These are phyloP conservation scores for Phytophthora niederhauseri DNA, from an alignment of 352 stramenopile species.

Conservation along the genomic window DNA sequence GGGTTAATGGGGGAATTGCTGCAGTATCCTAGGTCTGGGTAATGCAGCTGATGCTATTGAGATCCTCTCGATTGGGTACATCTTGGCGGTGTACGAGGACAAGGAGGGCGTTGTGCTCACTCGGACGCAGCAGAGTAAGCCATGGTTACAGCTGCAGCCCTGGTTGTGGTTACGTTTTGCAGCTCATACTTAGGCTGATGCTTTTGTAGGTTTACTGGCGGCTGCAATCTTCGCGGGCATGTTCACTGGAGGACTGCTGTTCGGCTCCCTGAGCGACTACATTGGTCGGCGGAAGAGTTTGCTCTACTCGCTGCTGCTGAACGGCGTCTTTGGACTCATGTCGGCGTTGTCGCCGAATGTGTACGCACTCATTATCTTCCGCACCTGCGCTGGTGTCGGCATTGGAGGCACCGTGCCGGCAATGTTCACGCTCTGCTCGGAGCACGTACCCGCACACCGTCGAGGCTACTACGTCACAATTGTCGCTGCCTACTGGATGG, in stretches of 20 bases:
- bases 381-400: conserved; percentile 70
- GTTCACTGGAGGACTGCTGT: conserved; percentile 86
- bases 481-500: conserved; percentile 92
- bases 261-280: conserved; percentile 75
- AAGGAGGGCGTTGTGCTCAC: conserved; percentile 63
- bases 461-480: conserved; percentile 88
- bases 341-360: conserved; percentile 75
- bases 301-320: conserved; percentile 81
- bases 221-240: conserved; percentile 92
- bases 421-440: conserved; percentile 88
- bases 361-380: conserved; percentile 65
- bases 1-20: neutral
- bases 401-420: conserved; percentile 81
- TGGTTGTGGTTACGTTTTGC: neutral
- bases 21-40: conserved; percentile 76
- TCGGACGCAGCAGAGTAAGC: conserved; percentile 57
- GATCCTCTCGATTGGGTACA: conserved; percentile 92
- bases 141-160: neutral
- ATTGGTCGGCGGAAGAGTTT: conserved; percentile 78
- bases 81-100: conserved; percentile 85
- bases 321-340: conserved; percentile 75
- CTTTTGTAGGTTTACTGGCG: conserved; percentile 64
- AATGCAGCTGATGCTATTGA: conserved; percentile 93
- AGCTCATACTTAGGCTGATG: neutral
- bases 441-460: conserved; percentile 79